phyloP scores from a whole-genome alignment of 1,139 yeast genomes.

The Scheffersomyces cryptocercus region DNA sequence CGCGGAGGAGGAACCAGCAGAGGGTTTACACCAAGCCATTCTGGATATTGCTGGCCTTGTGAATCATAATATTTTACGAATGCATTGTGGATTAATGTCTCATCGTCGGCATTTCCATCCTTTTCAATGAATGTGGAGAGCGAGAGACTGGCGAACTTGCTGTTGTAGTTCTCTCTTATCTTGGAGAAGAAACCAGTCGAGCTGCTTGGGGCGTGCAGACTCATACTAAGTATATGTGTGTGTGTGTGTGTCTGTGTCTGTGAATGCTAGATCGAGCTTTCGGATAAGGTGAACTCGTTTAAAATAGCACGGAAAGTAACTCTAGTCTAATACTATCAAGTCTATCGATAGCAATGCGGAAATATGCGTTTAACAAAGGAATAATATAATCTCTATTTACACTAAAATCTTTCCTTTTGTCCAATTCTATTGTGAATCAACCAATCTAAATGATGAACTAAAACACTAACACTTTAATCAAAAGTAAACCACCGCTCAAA shows the following conservation, averaged over 20 bases:
- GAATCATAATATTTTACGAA: slow-evolving; percentile 42
- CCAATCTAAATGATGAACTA: too few relatives aligned
- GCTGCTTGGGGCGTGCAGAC: slow-evolving; percentile 1
- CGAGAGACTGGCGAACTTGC: slow-evolving; percentile 38
- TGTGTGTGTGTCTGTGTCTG: background rate
- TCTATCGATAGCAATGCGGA: too few relatives aligned
- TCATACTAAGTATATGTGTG: background rate
- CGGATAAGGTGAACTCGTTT: too few relatives aligned
- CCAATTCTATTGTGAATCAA: too few relatives aligned
- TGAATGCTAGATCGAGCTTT: background rate
- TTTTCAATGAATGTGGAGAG: slow-evolving; percentile 30
- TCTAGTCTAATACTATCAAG: too few relatives aligned
- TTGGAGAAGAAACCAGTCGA: slow-evolving; percentile 31
- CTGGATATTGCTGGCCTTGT: slow-evolving; percentile 39
- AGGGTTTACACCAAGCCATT: slow-evolving; percentile 42
- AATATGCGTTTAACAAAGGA: too few relatives aligned
- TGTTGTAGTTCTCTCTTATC: slow-evolving; percentile 37
- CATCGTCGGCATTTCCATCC: slow-evolving; percentile 41
- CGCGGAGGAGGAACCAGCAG: background rate
- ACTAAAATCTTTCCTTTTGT: too few relatives aligned
- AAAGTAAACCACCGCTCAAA: too few relatives aligned
- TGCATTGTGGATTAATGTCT: slow-evolving; percentile 47
- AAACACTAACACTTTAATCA: too few relatives aligned
- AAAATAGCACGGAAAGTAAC: too few relatives aligned
- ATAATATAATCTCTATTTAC: too few relatives aligned